phyloP scores from a whole-genome alignment of 2,329 filamentous ascomycete species.

The Juglanconis oblonga region DNA sequence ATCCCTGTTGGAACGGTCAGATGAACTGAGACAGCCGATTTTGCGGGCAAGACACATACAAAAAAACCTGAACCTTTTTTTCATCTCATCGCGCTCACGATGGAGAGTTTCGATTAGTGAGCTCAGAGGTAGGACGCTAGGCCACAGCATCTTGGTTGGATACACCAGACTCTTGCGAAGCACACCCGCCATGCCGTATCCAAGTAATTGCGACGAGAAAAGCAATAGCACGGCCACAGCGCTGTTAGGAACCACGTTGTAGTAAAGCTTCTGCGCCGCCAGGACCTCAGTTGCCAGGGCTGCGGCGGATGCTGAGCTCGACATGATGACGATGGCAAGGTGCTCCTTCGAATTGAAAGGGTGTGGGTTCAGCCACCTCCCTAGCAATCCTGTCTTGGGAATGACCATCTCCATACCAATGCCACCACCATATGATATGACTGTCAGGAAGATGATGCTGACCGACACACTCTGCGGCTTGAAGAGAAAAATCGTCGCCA shows the following conservation, averaged over 20 bases:
- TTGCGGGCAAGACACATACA: neutral
- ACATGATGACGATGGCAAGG: slow-evolving; percentile 21
- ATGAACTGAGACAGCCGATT: neutral
- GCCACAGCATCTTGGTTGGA: slow-evolving; percentile 41
- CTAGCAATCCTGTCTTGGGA: slow-evolving; percentile 31
- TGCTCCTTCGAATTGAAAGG: slow-evolving; percentile 26
- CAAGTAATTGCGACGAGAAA: slow-evolving; percentile 46
- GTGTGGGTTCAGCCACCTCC: slow-evolving; percentile 27
- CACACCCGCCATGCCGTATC: slow-evolving; percentile 47
- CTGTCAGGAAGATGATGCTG: slow-evolving; percentile 40
- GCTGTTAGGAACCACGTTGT: slow-evolving; percentile 36
- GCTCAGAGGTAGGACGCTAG: slow-evolving; percentile 27
- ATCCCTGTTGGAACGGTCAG: slow-evolving; percentile 22
- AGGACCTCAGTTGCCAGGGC: slow-evolving; percentile 33
- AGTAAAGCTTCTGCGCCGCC: slow-evolving; percentile 45
- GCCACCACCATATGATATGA: slow-evolving; percentile 41
- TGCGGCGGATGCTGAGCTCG: slow-evolving; percentile 19
- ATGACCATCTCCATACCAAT: slow-evolving; percentile 35
- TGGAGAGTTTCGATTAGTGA: slow-evolving; percentile 29
- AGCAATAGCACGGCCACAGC: slow-evolving; percentile 41
- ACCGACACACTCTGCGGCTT: slow-evolving; percentile 44
- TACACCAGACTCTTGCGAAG: slow-evolving; percentile 43
- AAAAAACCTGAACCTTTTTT: slow-evolving; percentile 38
- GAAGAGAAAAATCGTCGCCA: slow-evolving; percentile 45
- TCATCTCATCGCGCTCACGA: slow-evolving; percentile 29